Evolutionary conservation across 2,329 filamentous ascomycete species (phyloP).

Genomic region (Pseudogymnoascus sp.): DNA sequence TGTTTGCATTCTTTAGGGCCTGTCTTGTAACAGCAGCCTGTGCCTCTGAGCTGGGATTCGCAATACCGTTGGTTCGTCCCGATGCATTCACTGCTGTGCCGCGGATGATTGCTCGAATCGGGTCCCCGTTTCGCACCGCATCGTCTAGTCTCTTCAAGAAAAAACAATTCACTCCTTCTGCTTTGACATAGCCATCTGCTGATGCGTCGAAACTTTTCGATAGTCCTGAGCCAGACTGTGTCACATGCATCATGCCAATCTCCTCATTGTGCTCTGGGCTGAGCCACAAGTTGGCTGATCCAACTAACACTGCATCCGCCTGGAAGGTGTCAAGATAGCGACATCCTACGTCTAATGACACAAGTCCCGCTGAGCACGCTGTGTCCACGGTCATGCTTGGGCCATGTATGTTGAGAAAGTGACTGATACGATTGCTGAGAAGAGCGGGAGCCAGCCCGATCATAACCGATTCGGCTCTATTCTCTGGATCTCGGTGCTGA

Average conservation of each 20-base stretch:
- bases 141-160: conserved; percentile 53
- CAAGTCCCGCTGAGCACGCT: conserved; percentile 32
- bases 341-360: conserved; percentile 16
- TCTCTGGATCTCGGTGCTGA: conserved; percentile 23
- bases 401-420: conserved; percentile 44
- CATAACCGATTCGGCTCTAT: neutral
- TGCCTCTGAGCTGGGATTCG: conserved; percentile 43
- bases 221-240: conserved; percentile 26
- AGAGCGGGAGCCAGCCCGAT: neutral
- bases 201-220: conserved; percentile 43
- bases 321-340: conserved; percentile 12
- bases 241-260: conserved; percentile 33
- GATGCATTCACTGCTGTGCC: conserved; percentile 47
- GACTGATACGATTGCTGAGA: conserved; percentile 40
- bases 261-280: conserved; percentile 21
- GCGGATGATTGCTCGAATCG: conserved; percentile 49
- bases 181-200: conserved; percentile 58
- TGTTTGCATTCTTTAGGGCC: neutral
- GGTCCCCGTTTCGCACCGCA: conserved; percentile 53
- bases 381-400: conserved; percentile 23
- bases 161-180: conserved; percentile 55
- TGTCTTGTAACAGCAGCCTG: conserved; percentile 29
- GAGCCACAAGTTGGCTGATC: conserved; percentile 33
- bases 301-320: neutral
- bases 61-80: conserved; percentile 51